Evolutionary conservation across 2,329 filamentous ascomycete genomes (phyloP).

Genomic region (Trichophyton benhamiae): DNA sequence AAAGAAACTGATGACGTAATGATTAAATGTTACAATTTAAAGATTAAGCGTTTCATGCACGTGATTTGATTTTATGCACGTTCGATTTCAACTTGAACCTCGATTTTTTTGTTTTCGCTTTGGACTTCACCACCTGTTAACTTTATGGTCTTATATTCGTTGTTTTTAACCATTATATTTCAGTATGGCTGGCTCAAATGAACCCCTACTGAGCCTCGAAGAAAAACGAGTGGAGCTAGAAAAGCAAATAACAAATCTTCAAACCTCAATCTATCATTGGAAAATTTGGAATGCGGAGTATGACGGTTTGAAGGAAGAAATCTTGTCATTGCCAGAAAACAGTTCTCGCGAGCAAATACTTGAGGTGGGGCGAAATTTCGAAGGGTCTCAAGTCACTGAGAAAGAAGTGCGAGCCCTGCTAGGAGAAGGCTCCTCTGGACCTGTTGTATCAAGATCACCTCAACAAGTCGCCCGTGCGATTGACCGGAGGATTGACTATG

Average conservation of each 20-base stretch:
- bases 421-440: slow-evolving; percentile 26
- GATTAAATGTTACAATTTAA: neutral
- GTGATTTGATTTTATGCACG: too few relatives aligned
- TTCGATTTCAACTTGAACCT: too few relatives aligned
- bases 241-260: slow-evolving; percentile 59
- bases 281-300: slow-evolving; percentile 86
- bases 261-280: slow-evolving; percentile 72
- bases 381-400: slow-evolving; percentile 33
- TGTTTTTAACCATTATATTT: neutral
- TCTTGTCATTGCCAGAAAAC: slow-evolving; percentile 44
- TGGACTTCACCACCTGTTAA: neutral
- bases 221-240: slow-evolving; percentile 64
- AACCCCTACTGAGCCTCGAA: slow-evolving; percentile 49
- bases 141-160: neutral
- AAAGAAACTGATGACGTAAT: neutral
- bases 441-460: slow-evolving; percentile 38
- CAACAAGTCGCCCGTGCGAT: slow-evolving; percentile 57
- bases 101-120: too few relatives aligned
- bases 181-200: slow-evolving; percentile 10
- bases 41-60: neutral
- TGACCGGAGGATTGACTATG: slow-evolving; percentile 73
- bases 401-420: slow-evolving; percentile 46
- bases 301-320: slow-evolving; percentile 73
- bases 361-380: slow-evolving; percentile 32
- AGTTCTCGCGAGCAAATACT: slow-evolving; percentile 44